Evolutionary conservation across 2,329 filamentous ascomycete species (phyloP).

Genomic region (Tricladium varicosporioides): DNA sequence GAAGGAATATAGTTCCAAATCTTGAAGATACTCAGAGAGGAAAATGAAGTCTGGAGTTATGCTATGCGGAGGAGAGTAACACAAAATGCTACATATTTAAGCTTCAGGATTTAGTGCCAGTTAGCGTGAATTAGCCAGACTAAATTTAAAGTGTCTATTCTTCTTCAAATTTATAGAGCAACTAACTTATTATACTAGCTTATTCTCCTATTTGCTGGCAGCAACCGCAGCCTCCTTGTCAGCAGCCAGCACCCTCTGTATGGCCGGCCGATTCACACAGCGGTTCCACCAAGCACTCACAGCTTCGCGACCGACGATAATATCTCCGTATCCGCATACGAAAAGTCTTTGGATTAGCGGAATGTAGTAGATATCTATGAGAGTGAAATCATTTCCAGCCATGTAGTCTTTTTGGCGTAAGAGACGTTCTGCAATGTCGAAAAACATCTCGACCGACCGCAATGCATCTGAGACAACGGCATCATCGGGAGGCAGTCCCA

Average conservation of each 20-base stretch:
- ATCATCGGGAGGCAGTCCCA: slow-evolving; percentile 42
- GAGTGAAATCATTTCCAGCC: slow-evolving; percentile 43
- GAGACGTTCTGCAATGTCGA: slow-evolving; percentile 42
- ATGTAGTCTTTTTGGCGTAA: slow-evolving; percentile 42
- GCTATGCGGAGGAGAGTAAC: too few relatives aligned
- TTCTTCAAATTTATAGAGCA: slow-evolving; percentile 14
- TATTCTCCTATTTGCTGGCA: slow-evolving; percentile 3
- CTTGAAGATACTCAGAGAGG: too few relatives aligned
- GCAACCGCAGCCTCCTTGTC: slow-evolving; percentile 33
- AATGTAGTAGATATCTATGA: slow-evolving; percentile 48
- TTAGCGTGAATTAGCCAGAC: too few relatives aligned
- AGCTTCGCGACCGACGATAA: slow-evolving; percentile 36
- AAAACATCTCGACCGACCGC: slow-evolving; percentile 39
- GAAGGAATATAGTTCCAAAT: too few relatives aligned
- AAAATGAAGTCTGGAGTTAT: too few relatives aligned
- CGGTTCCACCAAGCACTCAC: slow-evolving; percentile 44
- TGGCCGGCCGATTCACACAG: slow-evolving; percentile 37
- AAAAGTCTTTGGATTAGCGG: slow-evolving; percentile 43
- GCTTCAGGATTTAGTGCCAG: too few relatives aligned
- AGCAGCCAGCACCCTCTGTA: slow-evolving; percentile 36
- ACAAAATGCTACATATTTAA: too few relatives aligned
- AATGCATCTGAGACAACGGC: slow-evolving; percentile 39
- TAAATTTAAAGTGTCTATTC: too few relatives aligned
- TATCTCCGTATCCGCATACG: slow-evolving; percentile 38
- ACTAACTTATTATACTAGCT: slow-evolving; percentile 17